These are phyloP conservation scores for Fusarium austroafricanum DNA, from an alignment of 2,329 filamentous ascomycete species.

Conservation along the genomic window DNA sequence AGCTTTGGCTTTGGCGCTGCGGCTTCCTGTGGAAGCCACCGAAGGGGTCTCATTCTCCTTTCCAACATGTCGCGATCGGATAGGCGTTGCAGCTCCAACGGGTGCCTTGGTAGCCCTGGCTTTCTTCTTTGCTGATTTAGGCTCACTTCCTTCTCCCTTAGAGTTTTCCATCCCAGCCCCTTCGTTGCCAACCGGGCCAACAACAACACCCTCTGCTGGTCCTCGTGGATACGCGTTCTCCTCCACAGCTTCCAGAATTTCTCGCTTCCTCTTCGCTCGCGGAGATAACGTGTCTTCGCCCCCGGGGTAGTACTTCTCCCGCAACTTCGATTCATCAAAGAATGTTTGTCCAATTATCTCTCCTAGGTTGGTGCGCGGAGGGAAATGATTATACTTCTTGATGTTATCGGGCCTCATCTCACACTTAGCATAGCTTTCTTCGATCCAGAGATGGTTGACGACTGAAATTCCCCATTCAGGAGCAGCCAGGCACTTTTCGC, in stretches of 20 bases:
- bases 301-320: constrained; percentile 77
- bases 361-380: constrained; percentile 87
- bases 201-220: constrained; percentile 60
- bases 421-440: constrained; percentile 95
- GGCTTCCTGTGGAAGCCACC: constrained; percentile 73
- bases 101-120: constrained; percentile 35
- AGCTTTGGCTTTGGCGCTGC: constrained; percentile 90
- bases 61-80: constrained; percentile 61
- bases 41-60: constrained; percentile 90
- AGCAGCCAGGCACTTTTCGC: constrained; percentile 93
- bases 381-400: constrained; percentile 86
- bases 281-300: constrained; percentile 59
- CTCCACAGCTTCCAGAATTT: constrained; percentile 61
- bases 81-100: constrained; percentile 53
- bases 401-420: constrained; percentile 78
- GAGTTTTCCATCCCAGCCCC: constrained; percentile 58
- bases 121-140: constrained; percentile 48
- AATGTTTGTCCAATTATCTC: constrained; percentile 92
- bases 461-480: constrained; percentile 92
- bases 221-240: constrained; percentile 62
- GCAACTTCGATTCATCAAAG: constrained; percentile 72
- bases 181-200: constrained; percentile 54
- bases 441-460: constrained; percentile 95
- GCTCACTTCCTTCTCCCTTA: constrained; percentile 53
- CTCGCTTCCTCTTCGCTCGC: constrained; percentile 61